Conservation (phyloP, 139 green algal species). For the Zygnema circumcarinatum region DNA sequence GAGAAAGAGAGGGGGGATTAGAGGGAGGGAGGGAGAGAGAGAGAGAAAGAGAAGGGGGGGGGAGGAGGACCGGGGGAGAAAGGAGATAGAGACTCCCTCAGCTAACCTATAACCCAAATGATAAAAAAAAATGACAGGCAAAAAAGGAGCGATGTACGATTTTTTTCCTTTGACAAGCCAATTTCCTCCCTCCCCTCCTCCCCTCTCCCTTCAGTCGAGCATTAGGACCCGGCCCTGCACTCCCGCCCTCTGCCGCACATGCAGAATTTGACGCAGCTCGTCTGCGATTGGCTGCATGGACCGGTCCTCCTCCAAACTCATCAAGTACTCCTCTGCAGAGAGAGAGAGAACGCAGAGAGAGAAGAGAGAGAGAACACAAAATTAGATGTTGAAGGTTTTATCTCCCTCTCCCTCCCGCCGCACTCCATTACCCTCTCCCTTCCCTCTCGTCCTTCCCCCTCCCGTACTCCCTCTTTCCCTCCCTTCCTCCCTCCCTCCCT, state of each 20-base stretch:
- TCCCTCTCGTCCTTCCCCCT: no score
- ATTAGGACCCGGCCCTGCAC: no score
- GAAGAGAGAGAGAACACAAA: not conserved
- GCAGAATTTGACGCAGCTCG: not conserved
- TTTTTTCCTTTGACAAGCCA: not conserved
- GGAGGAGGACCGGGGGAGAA: no score
- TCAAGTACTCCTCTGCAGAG: slow-evolving; percentile 1
- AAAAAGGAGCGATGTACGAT: not conserved
- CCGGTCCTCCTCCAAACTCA: not conserved
- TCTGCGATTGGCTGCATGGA: slow-evolving; percentile 23
- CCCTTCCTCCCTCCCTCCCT: no score
- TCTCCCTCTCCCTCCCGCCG: not conserved
- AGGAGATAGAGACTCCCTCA: no score
- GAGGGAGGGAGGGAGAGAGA: no score
- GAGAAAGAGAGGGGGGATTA: no score
- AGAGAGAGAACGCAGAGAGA: not conserved
- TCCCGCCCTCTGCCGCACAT: not conserved
- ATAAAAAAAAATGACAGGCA: not conserved
- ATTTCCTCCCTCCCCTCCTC: not conserved
- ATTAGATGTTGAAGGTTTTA: not conserved
- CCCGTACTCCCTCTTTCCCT: no score
- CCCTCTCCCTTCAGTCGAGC: no score
- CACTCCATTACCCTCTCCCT: not conserved
- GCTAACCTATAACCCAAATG: not conserved
- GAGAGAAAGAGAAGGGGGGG: no score